Base-by-base conservation (phyloP, 2,329 filamentous ascomycete species). In the Dactylellina parvicollis region DNA sequence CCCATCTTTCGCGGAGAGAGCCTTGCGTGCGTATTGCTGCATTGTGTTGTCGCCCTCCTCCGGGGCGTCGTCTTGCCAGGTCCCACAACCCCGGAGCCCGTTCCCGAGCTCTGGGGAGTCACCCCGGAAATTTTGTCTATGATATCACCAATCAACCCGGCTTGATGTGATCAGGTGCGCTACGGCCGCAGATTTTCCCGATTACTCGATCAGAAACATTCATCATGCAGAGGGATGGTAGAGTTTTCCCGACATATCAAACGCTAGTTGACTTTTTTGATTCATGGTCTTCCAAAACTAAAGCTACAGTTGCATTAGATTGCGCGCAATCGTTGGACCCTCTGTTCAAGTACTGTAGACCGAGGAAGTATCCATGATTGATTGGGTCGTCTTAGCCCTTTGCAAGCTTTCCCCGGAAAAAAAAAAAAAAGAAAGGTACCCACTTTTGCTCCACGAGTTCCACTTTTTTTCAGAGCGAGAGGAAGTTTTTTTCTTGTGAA, bases 201-300 rank as follows among this genome's bases (percentile, higher is more conserved):
- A 67, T 67, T 67, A 67, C 62, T 50, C 52, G 62, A 67, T 67
- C 62, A 67, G 62, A 67, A 49, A 66, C 61, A 66, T 56, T 40
- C 30, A 40, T 32, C 42, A 66, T 28, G 52, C 49, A 56, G 54
- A 28, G 32, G 30, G 20, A 38, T 30, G 16, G 59, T 44, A 54
- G 52, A 38, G 26, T 26, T 46, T 62, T 57, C 52, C 52, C 30
- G 36, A 28, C 22, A 26, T 12, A 18, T 26, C 7, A 40, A 38
- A 4, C 47, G 18, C 14, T 52, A n/a, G n/a, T 61, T 28, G 46
- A 9, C 16, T 60, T n/a, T 34, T 47, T 14, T 26, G n/a, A 20
- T 40, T 49, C 14, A n/a, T 14, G n/a, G n/a, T 49, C 26, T 12
- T 20, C 22, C 20, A 44, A 16, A 40, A 12, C 9, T 14, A 14